phyloP scores from a whole-genome alignment of 2,329 filamentous ascomycete genomes.

The Thelonectria discophora region DNA sequence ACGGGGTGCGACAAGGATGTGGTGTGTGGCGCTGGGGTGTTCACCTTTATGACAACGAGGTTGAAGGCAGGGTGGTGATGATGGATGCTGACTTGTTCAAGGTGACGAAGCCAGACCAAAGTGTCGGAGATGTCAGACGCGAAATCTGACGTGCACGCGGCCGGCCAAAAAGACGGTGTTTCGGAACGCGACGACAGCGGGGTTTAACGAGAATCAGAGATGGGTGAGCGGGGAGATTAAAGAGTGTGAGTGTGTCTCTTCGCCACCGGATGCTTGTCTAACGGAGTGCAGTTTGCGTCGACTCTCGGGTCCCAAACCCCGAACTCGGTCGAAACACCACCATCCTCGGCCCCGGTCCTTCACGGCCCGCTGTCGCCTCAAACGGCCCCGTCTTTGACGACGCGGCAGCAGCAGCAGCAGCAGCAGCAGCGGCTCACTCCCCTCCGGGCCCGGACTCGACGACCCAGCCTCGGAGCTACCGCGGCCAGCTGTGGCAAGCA shows the following conservation, averaged over 20 bases:
- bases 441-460: conserved; percentile 12
- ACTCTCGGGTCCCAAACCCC: conserved; percentile 15
- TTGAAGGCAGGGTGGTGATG: background rate
- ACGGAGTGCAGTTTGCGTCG: conserved; percentile 17
- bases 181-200: conserved; percentile 46
- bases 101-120: conserved; percentile 51
- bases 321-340: background rate
- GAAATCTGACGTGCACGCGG: conserved; percentile 46
- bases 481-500: conserved; percentile 14
- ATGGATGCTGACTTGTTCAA: conserved; percentile 23
- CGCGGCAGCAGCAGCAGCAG: background rate
- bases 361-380: background rate
- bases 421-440: background rate
- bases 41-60: background rate
- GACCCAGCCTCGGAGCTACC: conserved; percentile 14
- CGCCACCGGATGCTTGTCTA: background rate
- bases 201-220: conserved; percentile 48
- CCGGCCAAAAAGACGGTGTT: conserved; percentile 50
- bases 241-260: conserved; percentile 43
- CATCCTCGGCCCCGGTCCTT: background rate
- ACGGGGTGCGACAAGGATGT: conserved; percentile 11
- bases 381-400: conserved; percentile 11
- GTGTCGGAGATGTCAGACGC: conserved; percentile 48
- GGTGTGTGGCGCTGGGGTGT: background rate
- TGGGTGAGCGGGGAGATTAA: conserved; percentile 49